These are phyloP conservation scores for Anthoceros angustus DNA, from an alignment of 225 moss, liverwort and hornwort genomes.

Conservation along the genomic window DNA sequence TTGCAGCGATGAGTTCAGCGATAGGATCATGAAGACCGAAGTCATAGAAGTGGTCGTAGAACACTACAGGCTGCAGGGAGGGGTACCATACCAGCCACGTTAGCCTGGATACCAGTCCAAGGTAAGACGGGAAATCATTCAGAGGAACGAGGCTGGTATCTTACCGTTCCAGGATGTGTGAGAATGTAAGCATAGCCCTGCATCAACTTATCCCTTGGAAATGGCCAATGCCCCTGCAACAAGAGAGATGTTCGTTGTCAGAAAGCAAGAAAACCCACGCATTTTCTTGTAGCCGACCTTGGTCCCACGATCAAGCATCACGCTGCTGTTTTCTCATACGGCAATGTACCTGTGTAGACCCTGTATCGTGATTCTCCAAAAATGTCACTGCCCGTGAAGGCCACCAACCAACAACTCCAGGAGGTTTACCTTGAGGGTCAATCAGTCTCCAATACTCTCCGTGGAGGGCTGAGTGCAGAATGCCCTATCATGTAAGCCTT, in stretches of 20 bases:
- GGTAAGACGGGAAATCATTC: not conserved
- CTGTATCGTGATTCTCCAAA: slow-evolving; percentile 85
- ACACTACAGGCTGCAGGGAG: slow-evolving; percentile 57
- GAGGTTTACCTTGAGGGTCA: slow-evolving; percentile 83
- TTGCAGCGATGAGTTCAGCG: slow-evolving; percentile 61
- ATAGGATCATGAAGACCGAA: slow-evolving; percentile 81
- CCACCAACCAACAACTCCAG: slow-evolving; percentile 96
- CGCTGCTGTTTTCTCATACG: not conserved
- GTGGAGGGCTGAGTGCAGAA: slow-evolving; percentile 77
- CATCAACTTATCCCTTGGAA: slow-evolving; percentile 75
- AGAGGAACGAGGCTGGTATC: not conserved
- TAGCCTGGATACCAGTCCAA: not conserved
- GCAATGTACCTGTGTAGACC: slow-evolving; percentile 59
- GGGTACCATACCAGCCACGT: not conserved
- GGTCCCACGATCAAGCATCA: not conserved
- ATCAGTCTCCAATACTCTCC: slow-evolving; percentile 84
- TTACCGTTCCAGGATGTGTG: slow-evolving; percentile 77
- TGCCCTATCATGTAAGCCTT: slow-evolving; percentile 28
- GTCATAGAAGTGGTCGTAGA: slow-evolving; percentile 86
- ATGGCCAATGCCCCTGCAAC: slow-evolving; percentile 81
- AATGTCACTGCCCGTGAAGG: slow-evolving; percentile 84
- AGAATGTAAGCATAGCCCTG: slow-evolving; percentile 83
- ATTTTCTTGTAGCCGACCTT: not conserved
- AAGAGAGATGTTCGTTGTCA: not conserved
- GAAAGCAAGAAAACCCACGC: not conserved